Conservation (phyloP, 306 rosid species). For the Rosa chinensis region DNA sequence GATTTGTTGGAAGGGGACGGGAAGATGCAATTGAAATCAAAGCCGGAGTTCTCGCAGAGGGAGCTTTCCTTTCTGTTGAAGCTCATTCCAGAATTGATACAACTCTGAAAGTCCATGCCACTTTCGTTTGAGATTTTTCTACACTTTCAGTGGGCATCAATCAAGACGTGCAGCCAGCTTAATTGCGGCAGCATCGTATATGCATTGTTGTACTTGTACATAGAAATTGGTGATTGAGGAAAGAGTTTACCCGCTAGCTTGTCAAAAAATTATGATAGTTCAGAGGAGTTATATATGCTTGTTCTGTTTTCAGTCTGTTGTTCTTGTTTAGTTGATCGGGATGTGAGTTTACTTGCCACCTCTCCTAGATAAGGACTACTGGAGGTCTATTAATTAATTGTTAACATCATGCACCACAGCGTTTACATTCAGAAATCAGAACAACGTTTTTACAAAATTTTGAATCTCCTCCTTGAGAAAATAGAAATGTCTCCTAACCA, state of each 20-base stretch:
- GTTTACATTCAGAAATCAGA: background rate
- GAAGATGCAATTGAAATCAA: conserved; percentile 39
- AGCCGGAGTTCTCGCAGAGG: conserved; percentile 69
- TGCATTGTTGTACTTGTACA: conserved; percentile 10
- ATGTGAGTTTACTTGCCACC: background rate
- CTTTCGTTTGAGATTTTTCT: background rate
- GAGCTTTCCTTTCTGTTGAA: conserved; percentile 80
- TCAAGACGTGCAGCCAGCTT: background rate
- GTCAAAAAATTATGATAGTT: background rate
- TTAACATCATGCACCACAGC: background rate
- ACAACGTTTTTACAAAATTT: too few species aligned
- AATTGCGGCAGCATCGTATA: conserved; percentile 1
- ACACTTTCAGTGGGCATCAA: background rate
- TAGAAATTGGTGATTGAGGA: background rate
- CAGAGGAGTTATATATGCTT: background rate
- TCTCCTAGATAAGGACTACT: background rate
- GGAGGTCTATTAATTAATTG: background rate
- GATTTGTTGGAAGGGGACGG: conserved; percentile 37
- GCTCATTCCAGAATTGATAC: conserved; percentile 77
- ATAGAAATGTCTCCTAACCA: too few species aligned
- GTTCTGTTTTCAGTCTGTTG: background rate
- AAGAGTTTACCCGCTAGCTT: background rate
- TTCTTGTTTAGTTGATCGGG: background rate
- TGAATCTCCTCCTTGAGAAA: too few species aligned
- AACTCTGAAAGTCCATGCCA: conserved; percentile 19